A percentile compares a stretch with the other conserved stretches of the same genome.
Conservation (phyloP, 75 land plant genomes). For the Pseudotsuga menziesii region DNA sequence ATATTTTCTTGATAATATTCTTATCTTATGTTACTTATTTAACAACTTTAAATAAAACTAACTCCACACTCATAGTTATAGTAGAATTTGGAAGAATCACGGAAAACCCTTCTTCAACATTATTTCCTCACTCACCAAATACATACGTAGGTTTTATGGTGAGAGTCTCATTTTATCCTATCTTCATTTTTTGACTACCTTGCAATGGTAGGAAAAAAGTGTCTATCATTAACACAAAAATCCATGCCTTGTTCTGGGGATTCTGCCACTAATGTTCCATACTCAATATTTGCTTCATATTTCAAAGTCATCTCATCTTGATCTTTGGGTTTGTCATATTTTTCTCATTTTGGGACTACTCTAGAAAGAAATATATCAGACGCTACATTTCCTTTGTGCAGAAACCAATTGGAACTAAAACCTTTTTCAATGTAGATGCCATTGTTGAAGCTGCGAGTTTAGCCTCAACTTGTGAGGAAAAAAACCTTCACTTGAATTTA, state of each 20-base stretch:
- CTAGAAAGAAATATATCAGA: no score
- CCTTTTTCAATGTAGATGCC: no score
- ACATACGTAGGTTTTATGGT: slow-evolving; percentile 44
- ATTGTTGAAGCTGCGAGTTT: no score
- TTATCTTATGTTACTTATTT: slow-evolving; percentile 43
- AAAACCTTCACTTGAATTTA: no score
- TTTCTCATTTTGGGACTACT: no score
- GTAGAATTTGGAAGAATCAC: slow-evolving; percentile 39
- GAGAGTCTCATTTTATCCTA: slow-evolving; percentile 36
- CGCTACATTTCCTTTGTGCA: no score
- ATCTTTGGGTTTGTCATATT: slow-evolving; percentile 33
- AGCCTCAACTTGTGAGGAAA: no score
- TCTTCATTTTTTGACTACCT: slow-evolving; percentile 53
- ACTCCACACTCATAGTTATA: slow-evolving; percentile 31
- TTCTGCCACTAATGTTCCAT: slow-evolving; percentile 21
- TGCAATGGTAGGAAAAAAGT: slow-evolving; percentile 45
- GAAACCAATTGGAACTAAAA: no score
- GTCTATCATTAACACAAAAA: slow-evolving; percentile 38
- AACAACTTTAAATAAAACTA: slow-evolving; percentile 46
- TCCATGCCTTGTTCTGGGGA: slow-evolving; percentile 46
- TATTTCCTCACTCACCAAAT: slow-evolving; percentile 36
- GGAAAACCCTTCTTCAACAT: slow-evolving; percentile 15
- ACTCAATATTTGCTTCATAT: slow-evolving; percentile 30
- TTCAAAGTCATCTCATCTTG: slow-evolving; percentile 48
- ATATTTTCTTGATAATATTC: slow-evolving; percentile 49